A percentile compares a stretch with the other conserved stretches of the same genome.
Conservation (phyloP, 2,329 filamentous ascomycete genomes). For the Colletotrichum eremochloae region DNA sequence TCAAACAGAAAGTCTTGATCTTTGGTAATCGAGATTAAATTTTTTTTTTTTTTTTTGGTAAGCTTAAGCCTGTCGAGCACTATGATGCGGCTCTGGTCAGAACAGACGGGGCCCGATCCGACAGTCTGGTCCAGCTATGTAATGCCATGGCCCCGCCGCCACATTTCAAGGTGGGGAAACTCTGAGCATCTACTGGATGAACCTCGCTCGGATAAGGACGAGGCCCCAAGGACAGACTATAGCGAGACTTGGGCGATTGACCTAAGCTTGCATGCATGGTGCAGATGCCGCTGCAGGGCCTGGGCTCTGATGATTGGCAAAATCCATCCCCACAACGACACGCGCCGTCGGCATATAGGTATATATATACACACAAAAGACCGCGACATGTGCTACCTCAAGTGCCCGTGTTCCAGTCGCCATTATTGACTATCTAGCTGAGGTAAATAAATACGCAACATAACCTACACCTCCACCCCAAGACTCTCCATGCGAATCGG, state of each 20-base stretch:
- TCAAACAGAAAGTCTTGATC: not conserved
- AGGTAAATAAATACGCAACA: not conserved
- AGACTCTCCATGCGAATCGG: conserved; percentile 28
- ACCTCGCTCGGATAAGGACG: conserved; percentile 16
- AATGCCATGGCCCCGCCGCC: conserved; percentile 17
- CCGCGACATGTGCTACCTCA: conserved; percentile 7
- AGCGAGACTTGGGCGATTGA: too few species aligned
- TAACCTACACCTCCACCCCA: conserved; percentile 25
- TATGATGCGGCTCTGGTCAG: conserved; percentile 23
- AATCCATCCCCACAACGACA: not conserved
- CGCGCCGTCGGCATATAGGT: not conserved
- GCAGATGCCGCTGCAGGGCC: not conserved
- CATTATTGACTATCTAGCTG: conserved; percentile 6
- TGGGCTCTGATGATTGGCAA: not conserved
- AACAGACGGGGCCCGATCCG: conserved; percentile 19
- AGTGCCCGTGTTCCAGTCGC: conserved; percentile 12
- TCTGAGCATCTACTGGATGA: conserved; percentile 1
- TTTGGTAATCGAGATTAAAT: not conserved
- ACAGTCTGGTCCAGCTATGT: conserved; percentile 21
- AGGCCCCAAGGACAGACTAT: not conserved
- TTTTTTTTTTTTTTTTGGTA: too few species aligned
- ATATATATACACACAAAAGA: not conserved
- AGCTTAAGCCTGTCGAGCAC: not conserved
- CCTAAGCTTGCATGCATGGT: too few species aligned
- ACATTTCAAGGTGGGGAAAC: not conserved